Conservation (phyloP, 2,329 filamentous ascomycete genomes). For the Botrytis byssoidea region DNA sequence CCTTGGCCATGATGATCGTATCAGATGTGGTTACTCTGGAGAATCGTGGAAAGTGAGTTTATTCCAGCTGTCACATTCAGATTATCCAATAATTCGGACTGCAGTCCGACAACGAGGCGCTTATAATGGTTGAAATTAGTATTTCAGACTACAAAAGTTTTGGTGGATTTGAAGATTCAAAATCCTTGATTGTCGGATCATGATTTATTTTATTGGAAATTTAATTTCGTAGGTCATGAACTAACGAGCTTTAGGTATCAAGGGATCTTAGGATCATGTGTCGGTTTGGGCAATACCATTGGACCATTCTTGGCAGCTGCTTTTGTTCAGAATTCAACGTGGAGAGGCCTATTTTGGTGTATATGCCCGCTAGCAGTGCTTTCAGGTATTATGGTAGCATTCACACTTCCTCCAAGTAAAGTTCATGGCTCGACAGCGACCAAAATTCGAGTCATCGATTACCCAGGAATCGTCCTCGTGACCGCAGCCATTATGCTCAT, state of each 20-base stretch:
- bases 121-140: neutral
- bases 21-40: conserved; percentile 59
- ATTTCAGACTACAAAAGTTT: neutral
- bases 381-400: conserved; percentile 47
- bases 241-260: conserved; percentile 39
- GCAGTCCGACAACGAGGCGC: neutral
- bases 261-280: conserved; percentile 44
- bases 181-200: neutral
- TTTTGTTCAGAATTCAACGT: conserved; percentile 42
- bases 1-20: conserved; percentile 60
- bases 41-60: conserved; percentile 53
- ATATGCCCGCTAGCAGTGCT: conserved; percentile 51
- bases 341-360: conserved; percentile 49
- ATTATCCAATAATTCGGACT: neutral
- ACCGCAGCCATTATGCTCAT: conserved; percentile 58
- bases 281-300: conserved; percentile 45
- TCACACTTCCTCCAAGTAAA: conserved; percentile 52
- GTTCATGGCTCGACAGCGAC: conserved; percentile 48
- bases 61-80: neutral
- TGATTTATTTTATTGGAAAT: neutral
- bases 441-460: conserved; percentile 57
- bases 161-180: neutral
- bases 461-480: conserved; percentile 53
- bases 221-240: neutral
- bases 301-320: conserved; percentile 47